Base-by-base conservation (phyloP, 192 early-diverging fungal genomes). In the Coemansia sp. region DNA sequence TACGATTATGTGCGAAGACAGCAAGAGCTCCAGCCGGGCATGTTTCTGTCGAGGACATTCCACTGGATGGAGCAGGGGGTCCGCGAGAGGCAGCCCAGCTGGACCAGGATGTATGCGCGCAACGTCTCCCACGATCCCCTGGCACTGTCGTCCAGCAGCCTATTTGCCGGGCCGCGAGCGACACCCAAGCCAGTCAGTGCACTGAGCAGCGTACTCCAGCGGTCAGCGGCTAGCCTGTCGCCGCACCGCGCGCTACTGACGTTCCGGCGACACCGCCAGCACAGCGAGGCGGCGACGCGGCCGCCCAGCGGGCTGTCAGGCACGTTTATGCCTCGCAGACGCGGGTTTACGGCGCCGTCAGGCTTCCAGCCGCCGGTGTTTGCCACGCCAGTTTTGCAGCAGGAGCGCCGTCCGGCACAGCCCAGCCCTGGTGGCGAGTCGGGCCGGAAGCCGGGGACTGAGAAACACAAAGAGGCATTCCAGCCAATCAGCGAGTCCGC, bases 1-100 rank as follows among this genome's bases (percentile, higher is more conserved):
- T 82, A 76, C 66, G 79, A 82, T 56, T 82, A 76, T 64, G 79
- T 82, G 64, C 79, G 79, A 57, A 70, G 79, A 61, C 79, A 82
- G 61, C 79, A 82, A 61, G 79, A 82, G 65, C 69, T 70, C 56
- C 79, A 82, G 62, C 71, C 79, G 28, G 34, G 49, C 29, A 59
- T 73, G 66, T 82, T 82, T 48, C 14, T 60, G 8, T 59, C 70
- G 12, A 82, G 76, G 56, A 73, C 79, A 17, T 82, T 82, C 58
- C 79, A 75, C n/a, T 82, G 79, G 79, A 75, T 82, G 71, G 77
- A 74, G 30, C 42, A 30, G 18, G 33, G 34, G 17, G 28, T 28
- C 54, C 12, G 51, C 38, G 29, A 50, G 56, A 45, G 73, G 66
- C 40, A 81, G 31, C 30, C 73, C 8, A 72, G 74, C 67, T 82